Evolutionary conservation across 768 basidiomycete species (phyloP).

Genomic region (Pleurotus tuoliensis): DNA sequence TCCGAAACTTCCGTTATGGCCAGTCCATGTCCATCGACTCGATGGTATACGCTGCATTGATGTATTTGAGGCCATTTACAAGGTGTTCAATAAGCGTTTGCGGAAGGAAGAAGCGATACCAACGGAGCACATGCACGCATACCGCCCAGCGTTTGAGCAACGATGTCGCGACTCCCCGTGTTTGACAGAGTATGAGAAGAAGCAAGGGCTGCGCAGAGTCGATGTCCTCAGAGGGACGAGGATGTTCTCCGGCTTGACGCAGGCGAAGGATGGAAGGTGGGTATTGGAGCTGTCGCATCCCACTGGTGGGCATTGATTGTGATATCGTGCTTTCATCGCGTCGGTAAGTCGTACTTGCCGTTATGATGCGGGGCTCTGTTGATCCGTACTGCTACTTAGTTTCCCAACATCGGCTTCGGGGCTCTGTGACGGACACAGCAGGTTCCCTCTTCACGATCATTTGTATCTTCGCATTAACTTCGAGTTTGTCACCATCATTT

Average conservation of each 20-base stretch:
- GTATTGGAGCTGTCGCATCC: conserved; percentile 18
- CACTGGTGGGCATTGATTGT: neutral
- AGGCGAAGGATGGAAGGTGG: conserved; percentile 32
- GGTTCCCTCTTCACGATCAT: conserved; percentile 3
- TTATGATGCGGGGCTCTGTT: too few species aligned
- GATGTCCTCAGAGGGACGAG: conserved; percentile 51
- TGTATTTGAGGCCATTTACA: conserved; percentile 55
- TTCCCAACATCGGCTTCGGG: neutral
- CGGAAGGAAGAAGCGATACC: conserved; percentile 36
- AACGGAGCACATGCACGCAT: conserved; percentile 18
- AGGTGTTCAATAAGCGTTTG: conserved; percentile 41
- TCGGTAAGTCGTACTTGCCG: neutral
- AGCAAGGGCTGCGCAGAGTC: conserved; percentile 50
- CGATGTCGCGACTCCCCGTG: conserved; percentile 42
- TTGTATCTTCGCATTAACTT: neutral
- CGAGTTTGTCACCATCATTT: neutral
- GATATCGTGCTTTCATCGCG: neutral
- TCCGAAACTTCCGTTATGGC: conserved; percentile 31
- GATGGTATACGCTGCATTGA: conserved; percentile 51
- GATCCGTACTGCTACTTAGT: too few species aligned
- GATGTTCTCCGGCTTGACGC: conserved; percentile 49
- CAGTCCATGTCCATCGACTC: conserved; percentile 37
- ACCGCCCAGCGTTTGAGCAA: conserved; percentile 39
- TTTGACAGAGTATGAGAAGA: conserved; percentile 35
- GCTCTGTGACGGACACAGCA: neutral